These are phyloP conservation scores for Wickerhamomyces queroliae DNA, from an alignment of 805 yeast genomes.

Conservation along the genomic window DNA sequence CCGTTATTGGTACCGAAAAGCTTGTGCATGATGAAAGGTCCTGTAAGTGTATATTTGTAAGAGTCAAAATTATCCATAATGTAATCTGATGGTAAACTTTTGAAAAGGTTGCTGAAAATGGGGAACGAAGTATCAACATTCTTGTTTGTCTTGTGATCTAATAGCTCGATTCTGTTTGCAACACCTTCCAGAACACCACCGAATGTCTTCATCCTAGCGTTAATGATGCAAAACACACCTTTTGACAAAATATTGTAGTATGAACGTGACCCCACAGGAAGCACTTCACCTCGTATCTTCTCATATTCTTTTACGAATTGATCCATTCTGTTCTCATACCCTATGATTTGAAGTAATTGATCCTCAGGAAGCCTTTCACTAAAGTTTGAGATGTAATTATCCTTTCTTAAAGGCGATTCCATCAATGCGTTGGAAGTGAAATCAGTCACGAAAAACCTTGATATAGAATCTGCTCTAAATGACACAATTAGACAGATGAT, in stretches of 20 bases:
- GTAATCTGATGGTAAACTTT: conserved; percentile 4
- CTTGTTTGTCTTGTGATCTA: background rate
- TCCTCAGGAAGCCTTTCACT: background rate
- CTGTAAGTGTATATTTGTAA: background rate
- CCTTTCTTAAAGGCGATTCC: background rate
- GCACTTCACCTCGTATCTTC: background rate
- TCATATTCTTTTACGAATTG: conserved; percentile 1
- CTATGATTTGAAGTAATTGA: conserved; percentile 5
- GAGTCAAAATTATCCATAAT: background rate
- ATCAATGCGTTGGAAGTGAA: conserved; percentile 6
- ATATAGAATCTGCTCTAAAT: background rate
- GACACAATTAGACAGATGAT: background rate
- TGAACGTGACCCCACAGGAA: background rate
- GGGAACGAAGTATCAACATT: background rate
- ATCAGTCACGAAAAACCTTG: conserved; percentile 9
- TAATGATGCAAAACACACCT: conserved; percentile 8
- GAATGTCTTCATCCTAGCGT: conserved; percentile 6
- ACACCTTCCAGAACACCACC: conserved; percentile 6
- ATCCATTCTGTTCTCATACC: conserved; percentile 1
- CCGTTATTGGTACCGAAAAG: background rate
- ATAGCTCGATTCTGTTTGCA: background rate
- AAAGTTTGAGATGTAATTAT: conserved; percentile 2
- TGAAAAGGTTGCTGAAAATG: conserved; percentile 4
- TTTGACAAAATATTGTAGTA: conserved; percentile 3
- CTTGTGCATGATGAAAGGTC: background rate